Base-by-base conservation (phyloP, 2,329 filamentous ascomycete genomes). In the Diaporthe vaccinii region DNA sequence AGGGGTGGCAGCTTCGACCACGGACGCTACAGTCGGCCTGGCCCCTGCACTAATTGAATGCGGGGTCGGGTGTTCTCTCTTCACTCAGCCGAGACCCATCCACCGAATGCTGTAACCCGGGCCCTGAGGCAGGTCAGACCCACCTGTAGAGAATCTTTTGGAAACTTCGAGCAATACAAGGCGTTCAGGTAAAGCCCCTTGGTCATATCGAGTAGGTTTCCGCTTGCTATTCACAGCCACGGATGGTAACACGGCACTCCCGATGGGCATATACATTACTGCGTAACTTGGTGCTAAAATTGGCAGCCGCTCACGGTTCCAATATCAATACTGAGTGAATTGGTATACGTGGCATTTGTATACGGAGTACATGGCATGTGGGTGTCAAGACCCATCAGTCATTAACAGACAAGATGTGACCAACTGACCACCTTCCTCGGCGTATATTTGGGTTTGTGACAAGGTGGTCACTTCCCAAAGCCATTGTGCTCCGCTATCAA, bases 1-100 rank as follows among this genome's bases (percentile, higher is more conserved):
- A 72, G 59, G 75, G 72, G 57, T 75, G 25, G 57, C 74, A 76
- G 71, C 71, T 72, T 34, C 57, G 28, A 62, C 75, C 75, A 73
- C 69, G 69, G 75, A 28, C 68, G 12, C 58, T n/a, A 15, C 28
- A 55, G 67, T 53, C 58, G 58, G 58, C 36, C 58, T 62, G 75
- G 75, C 28, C 57, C 59, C 44, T 72, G 72, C 72, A 46, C 44
- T 58, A 25, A 65, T 39, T 72, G 36, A 75, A 69, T 74, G 72
- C 75, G 75, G 72, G 75, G 72, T 75, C 36, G 59, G 53, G 41
- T 44, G 22, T 44, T 44, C 34, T 65, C 70, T n/a, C 46, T 57
- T 75, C 51, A 58, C 58, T 73, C 65, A 71, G 65, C 74, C 65
- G 74, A 58, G 65, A 74, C 67, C 70, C 57, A 67, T 68, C 65